Conservation (phyloP, 1,139 yeast genomes). For the Candida albicans region DNA sequence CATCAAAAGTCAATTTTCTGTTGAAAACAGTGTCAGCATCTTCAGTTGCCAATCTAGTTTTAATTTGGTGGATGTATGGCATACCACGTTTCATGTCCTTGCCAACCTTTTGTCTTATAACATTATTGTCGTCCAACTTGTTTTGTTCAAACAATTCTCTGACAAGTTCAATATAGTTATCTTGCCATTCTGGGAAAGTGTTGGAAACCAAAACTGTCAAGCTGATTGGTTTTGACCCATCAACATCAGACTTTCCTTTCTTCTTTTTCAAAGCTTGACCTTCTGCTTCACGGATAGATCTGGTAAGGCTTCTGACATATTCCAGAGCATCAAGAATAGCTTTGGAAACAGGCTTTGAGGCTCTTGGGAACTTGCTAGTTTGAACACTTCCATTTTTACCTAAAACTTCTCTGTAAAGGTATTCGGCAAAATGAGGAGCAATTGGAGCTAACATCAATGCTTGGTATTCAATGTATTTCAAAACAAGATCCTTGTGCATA, state of each 20-base stretch:
- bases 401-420: slow-evolving; percentile 79
- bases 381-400: slow-evolving; percentile 65
- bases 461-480: slow-evolving; percentile 83
- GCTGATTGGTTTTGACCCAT: slow-evolving; percentile 68
- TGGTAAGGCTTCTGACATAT: slow-evolving; percentile 74
- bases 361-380: slow-evolving; percentile 75
- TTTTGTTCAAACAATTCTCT: slow-evolving; percentile 72
- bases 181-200: slow-evolving; percentile 97
- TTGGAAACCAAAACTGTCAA: slow-evolving; percentile 72
- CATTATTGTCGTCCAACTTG: slow-evolving; percentile 59
- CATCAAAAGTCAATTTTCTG: slow-evolving; percentile 82
- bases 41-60: slow-evolving; percentile 71
- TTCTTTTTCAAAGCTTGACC: slow-evolving; percentile 85
- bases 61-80: slow-evolving; percentile 90
- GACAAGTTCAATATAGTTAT: slow-evolving; percentile 78
- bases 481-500: slow-evolving; percentile 83
- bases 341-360: slow-evolving; percentile 62
- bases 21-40: slow-evolving; percentile 77
- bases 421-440: slow-evolving; percentile 96
- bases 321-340: slow-evolving; percentile 65
- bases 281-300: slow-evolving; percentile 91
- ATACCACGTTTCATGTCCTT: slow-evolving; percentile 92
- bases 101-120: slow-evolving; percentile 62
- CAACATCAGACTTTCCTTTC: slow-evolving; percentile 79
- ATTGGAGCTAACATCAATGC: slow-evolving; percentile 83